Base-by-base conservation (phyloP, 768 basidiomycete genomes). In the Pulveroboletus sp. region DNA sequence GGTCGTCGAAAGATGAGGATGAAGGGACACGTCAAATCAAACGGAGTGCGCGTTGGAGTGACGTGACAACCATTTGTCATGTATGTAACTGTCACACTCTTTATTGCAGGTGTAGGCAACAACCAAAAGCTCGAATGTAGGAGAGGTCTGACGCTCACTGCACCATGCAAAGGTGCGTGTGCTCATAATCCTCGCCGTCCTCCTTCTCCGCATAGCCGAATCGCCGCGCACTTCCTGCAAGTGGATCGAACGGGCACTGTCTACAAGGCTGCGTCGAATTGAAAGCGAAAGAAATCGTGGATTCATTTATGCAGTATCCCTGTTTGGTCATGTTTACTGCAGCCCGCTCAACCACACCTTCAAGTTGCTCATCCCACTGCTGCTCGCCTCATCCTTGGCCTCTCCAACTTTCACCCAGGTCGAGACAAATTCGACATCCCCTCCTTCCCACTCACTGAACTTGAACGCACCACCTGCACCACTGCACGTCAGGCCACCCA, bases 371-470 rank as follows among this genome's bases (percentile, higher is more conserved):
- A 84, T 56, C 0, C 77, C 79, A 39, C 71, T 72, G 5, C 51
- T 60, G 7, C 42, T 59, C 5, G 41, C 55, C 10, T 71, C 71
- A 9, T 63, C 64, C 33, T 64, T 62, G 39, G 44, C 32, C 36
- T 61, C 63, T 40, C 69, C 71, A 11, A 72, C 63, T 9, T 45
- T 60, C 8, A 78, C 73, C 50, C 77, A 85, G 0, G 81, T 83
- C 26, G 80, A 84, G 31, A 84, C 53, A 57, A 90, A 86, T 1
- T 72, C 62, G 17, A 90, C 71, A n/a, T 89, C 83, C 8, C 90
- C 89, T 3, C 88, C 90, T 57, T 91, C 89, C 89, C 89, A 93
- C 38, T 84, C 81, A 4, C 75, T 76, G 59, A 92, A 92, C 57
- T 73, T 82, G 73, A 93, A 93, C 17, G 69, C 54, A 0, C 75